Percentiles rank a stretch among this genome's conserved stretches.
These are phyloP conservation scores for Clavispora asparagi DNA, from an alignment of 805 yeast species.

Conservation along the genomic window DNA sequence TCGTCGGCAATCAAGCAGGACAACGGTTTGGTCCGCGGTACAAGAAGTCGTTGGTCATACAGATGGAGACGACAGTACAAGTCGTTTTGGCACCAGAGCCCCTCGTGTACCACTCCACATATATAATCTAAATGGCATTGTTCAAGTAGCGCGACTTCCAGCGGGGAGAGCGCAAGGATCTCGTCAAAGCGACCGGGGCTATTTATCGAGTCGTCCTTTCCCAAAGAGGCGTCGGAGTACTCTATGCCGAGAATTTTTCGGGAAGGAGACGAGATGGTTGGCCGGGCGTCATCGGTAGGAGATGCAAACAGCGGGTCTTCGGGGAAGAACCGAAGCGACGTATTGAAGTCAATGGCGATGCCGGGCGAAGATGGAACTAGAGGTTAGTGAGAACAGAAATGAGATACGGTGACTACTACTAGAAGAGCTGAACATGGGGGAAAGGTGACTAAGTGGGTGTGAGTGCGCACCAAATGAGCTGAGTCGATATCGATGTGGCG, in stretches of 20 bases:
- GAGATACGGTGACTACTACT: background rate
- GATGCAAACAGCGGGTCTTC: background rate
- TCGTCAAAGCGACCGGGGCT: conserved; percentile 6
- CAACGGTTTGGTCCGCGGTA: conserved; percentile 9
- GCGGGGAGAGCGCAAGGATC: conserved; percentile 9
- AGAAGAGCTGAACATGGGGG: background rate
- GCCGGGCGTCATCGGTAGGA: background rate
- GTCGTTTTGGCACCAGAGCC: conserved; percentile 7
- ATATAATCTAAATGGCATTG: conserved; percentile 11
- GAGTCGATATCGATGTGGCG: no score
- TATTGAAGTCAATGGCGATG: background rate
- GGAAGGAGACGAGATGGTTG: background rate
- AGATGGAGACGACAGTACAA: conserved; percentile 11
- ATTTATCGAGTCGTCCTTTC: background rate
- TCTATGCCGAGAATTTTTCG: background rate
- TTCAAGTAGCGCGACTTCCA: conserved; percentile 9
- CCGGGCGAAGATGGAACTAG: background rate
- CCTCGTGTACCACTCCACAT: conserved; percentile 11
- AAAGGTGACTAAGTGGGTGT: no score
- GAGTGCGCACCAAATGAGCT: no score
- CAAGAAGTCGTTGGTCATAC: conserved; percentile 8
- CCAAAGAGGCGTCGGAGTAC: background rate
- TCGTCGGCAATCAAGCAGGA: conserved; percentile 9
- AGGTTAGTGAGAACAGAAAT: background rate
- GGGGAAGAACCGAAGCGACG: background rate